Evolutionary conservation across 371 early-diverging fungal species (phyloP).

Genomic region (Lichtheimia ornata): DNA sequence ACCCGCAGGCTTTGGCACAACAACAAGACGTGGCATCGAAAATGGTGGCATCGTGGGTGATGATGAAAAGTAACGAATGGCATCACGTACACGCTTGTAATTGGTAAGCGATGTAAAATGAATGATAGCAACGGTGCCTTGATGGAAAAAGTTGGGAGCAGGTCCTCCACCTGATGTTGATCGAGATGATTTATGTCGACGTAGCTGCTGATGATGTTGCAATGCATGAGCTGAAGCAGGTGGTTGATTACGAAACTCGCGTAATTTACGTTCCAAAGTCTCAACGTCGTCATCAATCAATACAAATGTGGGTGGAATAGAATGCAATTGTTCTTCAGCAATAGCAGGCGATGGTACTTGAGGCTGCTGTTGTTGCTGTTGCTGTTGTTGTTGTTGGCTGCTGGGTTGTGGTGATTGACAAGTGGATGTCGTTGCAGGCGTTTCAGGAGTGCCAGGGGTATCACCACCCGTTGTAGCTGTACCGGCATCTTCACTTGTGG

Average conservation of each 20-base stretch:
- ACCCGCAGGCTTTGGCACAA: slow-evolving; percentile 72
- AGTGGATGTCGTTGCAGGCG: neutral
- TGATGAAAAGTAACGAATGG: slow-evolving; percentile 39
- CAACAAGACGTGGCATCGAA: slow-evolving; percentile 58
- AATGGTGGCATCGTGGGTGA: slow-evolving; percentile 9
- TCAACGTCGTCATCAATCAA: slow-evolving; percentile 64
- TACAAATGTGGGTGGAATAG: slow-evolving; percentile 57
- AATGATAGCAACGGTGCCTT: slow-evolving; percentile 54
- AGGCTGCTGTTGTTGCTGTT: too few relatives aligned
- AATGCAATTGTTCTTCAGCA: slow-evolving; percentile 39
- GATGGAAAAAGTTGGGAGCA: slow-evolving; percentile 20
- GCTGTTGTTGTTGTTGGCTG: neutral
- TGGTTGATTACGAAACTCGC: slow-evolving; percentile 39
- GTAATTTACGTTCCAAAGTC: slow-evolving; percentile 47
- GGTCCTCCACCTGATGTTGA: slow-evolving; percentile 16
- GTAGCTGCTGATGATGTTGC: slow-evolving; percentile 17
- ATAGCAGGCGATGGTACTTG: slow-evolving; percentile 31
- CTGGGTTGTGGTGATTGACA: slow-evolving; percentile 7
- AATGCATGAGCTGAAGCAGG: slow-evolving; percentile 18
- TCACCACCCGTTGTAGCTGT: neutral
- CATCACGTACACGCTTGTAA: slow-evolving; percentile 61
- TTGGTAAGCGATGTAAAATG: slow-evolving; percentile 62
- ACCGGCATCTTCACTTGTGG: neutral
- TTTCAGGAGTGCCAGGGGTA: neutral
- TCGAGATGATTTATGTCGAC: slow-evolving; percentile 35